phyloP scores from a whole-genome alignment of 1,284 basidiomycete species.

The Ganoderma multipileum region DNA sequence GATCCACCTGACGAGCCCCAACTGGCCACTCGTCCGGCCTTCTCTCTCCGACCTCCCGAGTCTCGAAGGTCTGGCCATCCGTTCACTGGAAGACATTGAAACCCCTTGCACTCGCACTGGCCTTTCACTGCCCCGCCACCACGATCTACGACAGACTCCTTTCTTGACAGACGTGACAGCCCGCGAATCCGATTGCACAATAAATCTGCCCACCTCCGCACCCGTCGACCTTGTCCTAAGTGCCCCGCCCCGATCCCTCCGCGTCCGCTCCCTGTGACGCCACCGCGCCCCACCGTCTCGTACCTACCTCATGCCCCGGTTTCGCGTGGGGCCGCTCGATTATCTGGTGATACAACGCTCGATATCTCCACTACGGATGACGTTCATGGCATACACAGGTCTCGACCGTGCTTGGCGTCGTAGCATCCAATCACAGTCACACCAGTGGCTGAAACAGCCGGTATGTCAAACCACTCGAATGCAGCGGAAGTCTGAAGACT shows the following conservation, averaged over 20 bases:
- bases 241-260: not conserved
- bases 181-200: slow-evolving; percentile 6
- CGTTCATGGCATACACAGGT: not conserved
- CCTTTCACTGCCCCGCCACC: not conserved
- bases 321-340: too few relatives aligned
- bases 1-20: not conserved
- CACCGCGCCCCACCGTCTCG: not conserved
- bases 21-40: not conserved
- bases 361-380: not conserved
- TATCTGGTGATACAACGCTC: not conserved
- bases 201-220: not conserved
- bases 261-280: not conserved
- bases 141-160: not conserved
- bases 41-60: not conserved
- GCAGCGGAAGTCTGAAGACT: not conserved
- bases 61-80: not conserved
- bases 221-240: not conserved
- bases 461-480: not conserved
- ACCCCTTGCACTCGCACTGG: not conserved
- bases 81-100: not conserved
- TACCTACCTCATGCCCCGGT: not conserved
- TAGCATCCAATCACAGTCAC: not conserved
- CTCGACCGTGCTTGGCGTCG: not conserved
- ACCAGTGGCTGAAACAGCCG: not conserved
- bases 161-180: not conserved